Conservation (phyloP, 352 stramenopile genomes). For the Globisporangium paddicum region DNA sequence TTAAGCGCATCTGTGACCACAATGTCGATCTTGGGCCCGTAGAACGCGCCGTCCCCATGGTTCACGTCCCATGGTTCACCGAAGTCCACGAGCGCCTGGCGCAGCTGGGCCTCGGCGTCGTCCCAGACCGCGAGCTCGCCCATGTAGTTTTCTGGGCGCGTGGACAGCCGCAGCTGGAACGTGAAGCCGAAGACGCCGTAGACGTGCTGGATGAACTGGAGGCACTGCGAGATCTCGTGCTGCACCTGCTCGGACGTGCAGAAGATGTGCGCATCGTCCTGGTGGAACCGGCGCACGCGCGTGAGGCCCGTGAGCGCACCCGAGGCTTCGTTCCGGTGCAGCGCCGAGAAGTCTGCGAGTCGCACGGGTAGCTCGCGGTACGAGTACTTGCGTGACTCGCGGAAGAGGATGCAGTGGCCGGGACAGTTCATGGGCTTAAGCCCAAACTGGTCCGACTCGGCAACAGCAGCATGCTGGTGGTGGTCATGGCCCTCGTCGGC, state of each 20-base stretch:
- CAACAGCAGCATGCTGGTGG: slow-evolving; percentile 17
- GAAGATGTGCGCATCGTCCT: slow-evolving; percentile 99
- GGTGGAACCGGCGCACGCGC: slow-evolving; percentile 96
- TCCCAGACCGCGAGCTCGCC: slow-evolving; percentile 93
- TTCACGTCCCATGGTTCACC: slow-evolving; percentile 84
- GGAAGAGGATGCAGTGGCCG: slow-evolving; percentile 97
- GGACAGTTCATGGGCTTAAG: slow-evolving; percentile 99
- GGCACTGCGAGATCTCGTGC: slow-evolving; percentile 92
- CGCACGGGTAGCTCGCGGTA: slow-evolving; percentile 95
- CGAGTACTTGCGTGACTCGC: slow-evolving; percentile 91
- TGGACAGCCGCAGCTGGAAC: slow-evolving; percentile 93
- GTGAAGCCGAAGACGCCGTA: slow-evolving; percentile 95
- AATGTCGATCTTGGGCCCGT: slow-evolving; percentile 98
- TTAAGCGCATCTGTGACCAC: slow-evolving; percentile 97
- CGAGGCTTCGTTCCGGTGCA: slow-evolving; percentile 95
- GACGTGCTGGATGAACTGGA: slow-evolving; percentile 94
- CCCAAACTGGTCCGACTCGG: slow-evolving; percentile 93
- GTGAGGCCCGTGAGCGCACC: slow-evolving; percentile 96
- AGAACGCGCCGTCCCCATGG: slow-evolving; percentile 95
- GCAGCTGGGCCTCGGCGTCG: slow-evolving; percentile 78
- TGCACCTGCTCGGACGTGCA: slow-evolving; percentile 95
- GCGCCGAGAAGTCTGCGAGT: slow-evolving; percentile 94
- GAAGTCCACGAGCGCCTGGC: slow-evolving; percentile 61
- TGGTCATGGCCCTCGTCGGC: slow-evolving; percentile 14
- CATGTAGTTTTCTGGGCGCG: slow-evolving; percentile 93